phyloP scores from a whole-genome alignment of 2,329 filamentous ascomycete species.

The Claviceps citrina region DNA sequence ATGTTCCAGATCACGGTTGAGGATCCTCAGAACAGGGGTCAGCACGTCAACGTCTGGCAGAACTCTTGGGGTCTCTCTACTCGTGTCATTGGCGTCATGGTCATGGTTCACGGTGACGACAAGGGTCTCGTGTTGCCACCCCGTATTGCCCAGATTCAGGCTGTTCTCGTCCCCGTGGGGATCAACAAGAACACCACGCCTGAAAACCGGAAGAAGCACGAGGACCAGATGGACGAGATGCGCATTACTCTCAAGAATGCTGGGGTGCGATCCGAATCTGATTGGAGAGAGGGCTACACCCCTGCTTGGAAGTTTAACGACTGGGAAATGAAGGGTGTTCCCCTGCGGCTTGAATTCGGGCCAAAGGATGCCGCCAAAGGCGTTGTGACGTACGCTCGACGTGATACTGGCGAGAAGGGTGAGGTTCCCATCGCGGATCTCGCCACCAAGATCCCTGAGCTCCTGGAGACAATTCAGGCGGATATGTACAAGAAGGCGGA shows the following conservation, averaged over 20 bases:
- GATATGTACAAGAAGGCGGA: conserved; percentile 71
- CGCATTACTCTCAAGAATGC: conserved; percentile 52
- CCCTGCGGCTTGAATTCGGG: conserved; percentile 85
- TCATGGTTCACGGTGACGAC: conserved; percentile 94
- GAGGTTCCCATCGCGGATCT: conserved; percentile 64
- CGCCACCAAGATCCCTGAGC: conserved; percentile 53
- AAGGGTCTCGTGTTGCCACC: conserved; percentile 89
- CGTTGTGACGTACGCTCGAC: conserved; percentile 71
- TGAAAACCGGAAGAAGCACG: conserved; percentile 63
- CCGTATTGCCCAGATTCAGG: conserved; percentile 72
- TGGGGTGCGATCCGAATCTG: conserved; percentile 63
- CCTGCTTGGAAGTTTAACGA: conserved; percentile 98
- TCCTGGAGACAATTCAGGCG: conserved; percentile 79
- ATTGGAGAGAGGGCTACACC: conserved; percentile 79
- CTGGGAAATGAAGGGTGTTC: conserved; percentile 93
- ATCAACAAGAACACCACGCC: conserved; percentile 75
- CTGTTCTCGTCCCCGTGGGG: conserved; percentile 79
- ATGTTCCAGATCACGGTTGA: conserved; percentile 99
- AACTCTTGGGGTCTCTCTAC: conserved; percentile 99
- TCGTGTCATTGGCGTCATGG: conserved; percentile 94
- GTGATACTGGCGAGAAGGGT: conserved; percentile 74
- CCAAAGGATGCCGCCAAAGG: conserved; percentile 82
- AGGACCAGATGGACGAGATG: conserved; percentile 60
- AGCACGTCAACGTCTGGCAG: conserved; percentile 83
- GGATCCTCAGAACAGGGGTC: conserved; percentile 68